Percentiles rank a stretch among this genome's conserved stretches.
phyloP scores from a whole-genome alignment of 345 rosid species.

The Eutrema yunnanense region DNA sequence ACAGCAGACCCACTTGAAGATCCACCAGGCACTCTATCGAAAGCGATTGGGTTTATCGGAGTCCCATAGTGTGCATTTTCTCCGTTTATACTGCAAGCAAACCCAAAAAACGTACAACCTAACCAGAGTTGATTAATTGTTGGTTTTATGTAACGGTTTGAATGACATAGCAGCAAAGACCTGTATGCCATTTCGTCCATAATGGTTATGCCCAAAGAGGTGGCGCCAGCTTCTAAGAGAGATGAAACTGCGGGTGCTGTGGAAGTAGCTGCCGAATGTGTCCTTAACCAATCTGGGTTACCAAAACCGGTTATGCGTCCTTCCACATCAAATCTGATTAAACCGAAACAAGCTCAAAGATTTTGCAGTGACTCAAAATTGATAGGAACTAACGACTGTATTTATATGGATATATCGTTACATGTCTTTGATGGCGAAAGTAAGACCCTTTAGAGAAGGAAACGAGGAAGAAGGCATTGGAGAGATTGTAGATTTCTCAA shows the following conservation, averaged over 20 bases:
- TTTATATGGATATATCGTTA: conserved; percentile 2
- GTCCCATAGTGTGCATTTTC: conserved; percentile 86
- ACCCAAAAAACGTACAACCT: no score
- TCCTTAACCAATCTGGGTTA: conserved; percentile 88
- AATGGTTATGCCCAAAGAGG: conserved; percentile 59
- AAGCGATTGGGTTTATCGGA: conserved; percentile 76
- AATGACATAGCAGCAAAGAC: conserved; percentile 1
- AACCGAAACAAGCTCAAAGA: background rate
- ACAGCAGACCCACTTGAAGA: conserved; percentile 99
- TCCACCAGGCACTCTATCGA: conserved; percentile 77
- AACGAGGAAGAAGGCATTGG: conserved; percentile 41
- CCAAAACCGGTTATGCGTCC: conserved; percentile 87
- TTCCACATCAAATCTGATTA: conserved; percentile 67
- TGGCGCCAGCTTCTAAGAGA: conserved; percentile 64
- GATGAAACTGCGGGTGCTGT: conserved; percentile 68
- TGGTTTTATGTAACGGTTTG: no score
- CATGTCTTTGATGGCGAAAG: conserved; percentile 94
- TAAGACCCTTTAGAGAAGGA: conserved; percentile 55
- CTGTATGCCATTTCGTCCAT: conserved; percentile 98
- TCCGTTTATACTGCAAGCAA: conserved; percentile 57
- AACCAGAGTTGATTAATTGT: no score
- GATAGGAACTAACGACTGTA: background rate
- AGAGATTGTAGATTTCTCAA: conserved; percentile 54
- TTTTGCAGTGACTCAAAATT: no score
- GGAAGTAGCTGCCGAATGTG: conserved; percentile 61